These are phyloP conservation scores for Amanita molliuscula DNA, from an alignment of 768 basidiomycete genomes.

Conservation along the genomic window DNA sequence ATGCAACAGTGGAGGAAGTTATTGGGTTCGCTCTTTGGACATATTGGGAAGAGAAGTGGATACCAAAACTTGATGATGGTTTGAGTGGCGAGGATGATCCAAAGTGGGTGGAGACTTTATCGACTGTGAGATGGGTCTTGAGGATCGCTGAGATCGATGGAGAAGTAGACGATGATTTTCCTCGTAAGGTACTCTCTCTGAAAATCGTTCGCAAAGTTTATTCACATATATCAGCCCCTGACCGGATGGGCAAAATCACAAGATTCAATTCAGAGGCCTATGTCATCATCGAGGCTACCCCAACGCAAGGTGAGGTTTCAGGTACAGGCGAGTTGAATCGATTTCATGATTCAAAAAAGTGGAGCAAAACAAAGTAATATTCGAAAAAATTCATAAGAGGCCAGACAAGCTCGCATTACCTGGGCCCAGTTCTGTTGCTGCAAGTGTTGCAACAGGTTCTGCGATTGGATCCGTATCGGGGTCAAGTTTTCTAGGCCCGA, in stretches of 20 bases:
- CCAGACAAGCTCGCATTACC: conserved; percentile 37
- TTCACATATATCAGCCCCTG: conserved; percentile 58
- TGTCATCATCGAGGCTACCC: conserved; percentile 72
- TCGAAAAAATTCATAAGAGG: conserved; percentile 67
- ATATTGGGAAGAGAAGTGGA: conserved; percentile 87
- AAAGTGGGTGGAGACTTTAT: conserved; percentile 46
- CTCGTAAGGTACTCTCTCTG: conserved; percentile 51
- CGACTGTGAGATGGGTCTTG: conserved; percentile 85
- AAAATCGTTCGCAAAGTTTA: neutral
- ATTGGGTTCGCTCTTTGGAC: conserved; percentile 86
- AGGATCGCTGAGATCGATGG: conserved; percentile 95
- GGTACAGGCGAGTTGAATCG: neutral
- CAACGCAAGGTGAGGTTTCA: conserved; percentile 47
- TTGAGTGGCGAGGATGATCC: conserved; percentile 50
- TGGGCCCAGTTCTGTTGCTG: conserved; percentile 24
- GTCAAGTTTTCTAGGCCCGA: conserved; percentile 62
- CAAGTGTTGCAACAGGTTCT: conserved; percentile 38
- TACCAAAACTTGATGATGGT: conserved; percentile 67
- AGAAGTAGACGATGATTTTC: conserved; percentile 98
- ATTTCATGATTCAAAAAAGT: conserved; percentile 25
- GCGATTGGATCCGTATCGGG: conserved; percentile 36
- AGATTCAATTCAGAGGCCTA: conserved; percentile 90
- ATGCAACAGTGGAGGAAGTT: conserved; percentile 91
- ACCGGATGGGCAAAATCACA: conserved; percentile 72
- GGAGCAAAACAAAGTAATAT: conserved; percentile 72